phyloP scores from a whole-genome alignment of 345 rosid species.

The Syzygium aromaticum region DNA sequence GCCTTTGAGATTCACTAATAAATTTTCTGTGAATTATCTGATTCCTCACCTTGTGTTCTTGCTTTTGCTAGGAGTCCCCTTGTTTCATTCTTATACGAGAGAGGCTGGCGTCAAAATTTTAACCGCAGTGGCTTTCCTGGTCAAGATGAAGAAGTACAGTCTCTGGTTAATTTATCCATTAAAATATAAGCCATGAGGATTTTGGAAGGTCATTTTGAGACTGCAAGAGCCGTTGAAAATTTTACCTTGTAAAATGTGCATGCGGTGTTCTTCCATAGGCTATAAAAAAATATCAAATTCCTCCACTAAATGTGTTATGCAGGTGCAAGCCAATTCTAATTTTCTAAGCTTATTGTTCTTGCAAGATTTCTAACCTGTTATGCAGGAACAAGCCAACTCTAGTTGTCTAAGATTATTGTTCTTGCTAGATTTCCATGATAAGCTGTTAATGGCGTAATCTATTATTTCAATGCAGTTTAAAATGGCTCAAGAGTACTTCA shows the following conservation, averaged over 20 bases:
- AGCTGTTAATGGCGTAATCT: neutral
- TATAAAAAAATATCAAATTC: neutral
- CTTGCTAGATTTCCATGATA: neutral
- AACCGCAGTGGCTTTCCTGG: slow-evolving; percentile 87
- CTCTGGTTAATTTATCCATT: neutral
- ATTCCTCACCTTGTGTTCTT: slow-evolving; percentile 1
- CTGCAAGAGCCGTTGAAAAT: neutral
- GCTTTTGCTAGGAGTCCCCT: slow-evolving; percentile 67
- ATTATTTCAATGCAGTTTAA: slow-evolving; percentile 47
- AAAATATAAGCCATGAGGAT: neutral
- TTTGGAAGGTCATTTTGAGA: neutral
- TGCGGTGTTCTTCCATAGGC: neutral
- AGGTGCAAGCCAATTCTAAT: neutral
- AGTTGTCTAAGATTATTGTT: neutral
- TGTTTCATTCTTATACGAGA: slow-evolving; percentile 85
- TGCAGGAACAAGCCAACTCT: too few species aligned
- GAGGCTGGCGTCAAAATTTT: slow-evolving; percentile 94
- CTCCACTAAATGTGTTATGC: neutral
- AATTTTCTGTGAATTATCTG: neutral
- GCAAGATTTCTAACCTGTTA: too few species aligned
- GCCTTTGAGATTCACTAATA: neutral
- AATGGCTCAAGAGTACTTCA: slow-evolving; percentile 91
- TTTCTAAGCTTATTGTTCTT: neutral
- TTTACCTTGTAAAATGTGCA: neutral
- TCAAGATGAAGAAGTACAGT: slow-evolving; percentile 78